Evolutionary conservation across 148 eudicot species (phyloP), one percentile per base, ranked within the genome.

Genomic region (Chenopodium formosanum): DNA sequence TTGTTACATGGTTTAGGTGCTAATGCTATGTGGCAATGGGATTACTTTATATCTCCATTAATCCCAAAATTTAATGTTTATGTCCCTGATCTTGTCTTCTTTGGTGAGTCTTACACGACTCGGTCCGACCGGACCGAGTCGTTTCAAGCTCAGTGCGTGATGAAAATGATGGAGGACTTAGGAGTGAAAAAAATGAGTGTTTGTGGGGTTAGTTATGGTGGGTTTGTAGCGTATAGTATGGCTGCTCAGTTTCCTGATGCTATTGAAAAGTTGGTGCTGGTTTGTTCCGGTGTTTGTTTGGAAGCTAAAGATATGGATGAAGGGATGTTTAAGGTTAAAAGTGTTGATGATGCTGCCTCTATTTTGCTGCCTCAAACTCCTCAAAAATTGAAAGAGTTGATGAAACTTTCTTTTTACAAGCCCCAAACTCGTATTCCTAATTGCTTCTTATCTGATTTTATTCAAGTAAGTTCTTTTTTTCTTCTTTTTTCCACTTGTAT

Each of bases 11-110:
- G 93, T 0, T 67, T 91, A 20, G 93, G 93, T 0, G 90, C 93
- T 9, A 91, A 89, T 78, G 89, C 91, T 27, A 89, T 86, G 93
- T 91, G 93, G 93, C 91, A 91, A 70, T 91, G 91, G 91, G 90
- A 82, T 83, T 75, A 84, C 3, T 89, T 84, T 78, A 53, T 84
- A 1, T 5, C 63, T 9, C 85, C 37, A 0, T 27, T 91, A 9
- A 34, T 31, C 19, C 70, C 88, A 12, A 82, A 78, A 27, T 89
- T 91, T 83, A 89, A 91, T 62, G 81, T 91, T 11, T 91, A 88
- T 78, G 89, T 91, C 1, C 93, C 91, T 14, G 90, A 91, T 79
- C 77, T 91, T 31, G 70, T 91, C 75, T 89, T 91, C 87, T 91
- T 89, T 48, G 93, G 91, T 3, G 84, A 79, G 20, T 89, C 91